These are phyloP conservation scores for Vicia sativa DNA, from an alignment of 306 rosid genomes.

Conservation along the genomic window DNA sequence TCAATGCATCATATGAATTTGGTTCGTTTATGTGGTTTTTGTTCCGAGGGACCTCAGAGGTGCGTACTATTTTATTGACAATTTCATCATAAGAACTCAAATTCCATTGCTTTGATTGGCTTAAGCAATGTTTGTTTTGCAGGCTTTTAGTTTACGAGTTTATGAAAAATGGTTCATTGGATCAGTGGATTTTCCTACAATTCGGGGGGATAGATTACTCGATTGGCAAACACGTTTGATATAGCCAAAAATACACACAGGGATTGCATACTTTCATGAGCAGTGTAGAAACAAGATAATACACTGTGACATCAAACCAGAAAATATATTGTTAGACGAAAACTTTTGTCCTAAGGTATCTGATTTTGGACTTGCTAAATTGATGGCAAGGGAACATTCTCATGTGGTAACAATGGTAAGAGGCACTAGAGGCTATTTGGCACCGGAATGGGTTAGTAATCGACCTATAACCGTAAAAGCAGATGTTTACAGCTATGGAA, in stretches of 20 bases:
- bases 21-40: slow-evolving; percentile 87
- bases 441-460: slow-evolving; percentile 97
- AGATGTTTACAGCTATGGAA: slow-evolving; percentile 91
- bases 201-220: slow-evolving; percentile 53
- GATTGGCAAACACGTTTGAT: slow-evolving; percentile 77
- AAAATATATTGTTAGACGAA: slow-evolving; percentile 83
- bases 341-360: slow-evolving; percentile 89
- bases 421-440: slow-evolving; percentile 96
- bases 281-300: slow-evolving; percentile 85
- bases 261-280: slow-evolving; percentile 93
- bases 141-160: slow-evolving; percentile 93
- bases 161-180: slow-evolving; percentile 92
- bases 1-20: slow-evolving; percentile 98
- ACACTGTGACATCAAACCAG: slow-evolving; percentile 95
- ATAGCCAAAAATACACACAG: slow-evolving; percentile 85
- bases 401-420: slow-evolving; percentile 94
- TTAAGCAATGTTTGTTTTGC: slow-evolving; percentile 37
- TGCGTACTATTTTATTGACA: slow-evolving; percentile 34
- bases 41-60: slow-evolving; percentile 85
- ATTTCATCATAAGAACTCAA: slow-evolving; percentile 1
- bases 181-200: slow-evolving; percentile 87
- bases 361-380: slow-evolving; percentile 90
- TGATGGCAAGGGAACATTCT: slow-evolving; percentile 95
- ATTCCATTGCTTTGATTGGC: slow-evolving; percentile 16
- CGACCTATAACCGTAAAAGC: slow-evolving; percentile 96